Evolutionary conservation across 2,329 filamentous ascomycete species (phyloP).

Genomic region (Trichoderma aggressivum): DNA sequence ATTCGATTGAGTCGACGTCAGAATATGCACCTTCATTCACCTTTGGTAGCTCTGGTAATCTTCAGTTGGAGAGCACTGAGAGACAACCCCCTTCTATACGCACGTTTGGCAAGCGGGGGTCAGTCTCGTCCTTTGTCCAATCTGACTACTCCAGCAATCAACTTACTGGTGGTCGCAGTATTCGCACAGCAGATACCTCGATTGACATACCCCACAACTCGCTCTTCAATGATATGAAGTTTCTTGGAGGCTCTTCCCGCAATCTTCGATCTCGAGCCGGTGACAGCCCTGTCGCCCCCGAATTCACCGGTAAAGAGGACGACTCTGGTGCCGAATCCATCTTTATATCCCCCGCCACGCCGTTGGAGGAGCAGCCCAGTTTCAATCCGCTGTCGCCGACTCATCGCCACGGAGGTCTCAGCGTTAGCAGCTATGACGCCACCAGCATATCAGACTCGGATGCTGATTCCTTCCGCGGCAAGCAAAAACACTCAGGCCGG

Average conservation of each 20-base stretch:
- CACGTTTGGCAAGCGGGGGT: constrained; percentile 12
- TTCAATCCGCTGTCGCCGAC: neutral
- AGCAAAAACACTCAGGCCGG: constrained; percentile 20
- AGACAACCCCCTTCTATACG: neutral
- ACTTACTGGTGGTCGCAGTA: constrained; percentile 8
- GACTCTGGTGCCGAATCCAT: constrained; percentile 19
- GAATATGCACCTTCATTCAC: constrained; percentile 7
- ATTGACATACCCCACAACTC: constrained; percentile 16
- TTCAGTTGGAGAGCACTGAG: neutral
- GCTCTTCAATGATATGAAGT: constrained; percentile 5
- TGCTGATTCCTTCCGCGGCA: constrained; percentile 33
- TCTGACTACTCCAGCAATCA: constrained; percentile 14
- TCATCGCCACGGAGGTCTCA: neutral
- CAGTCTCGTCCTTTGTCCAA: constrained; percentile 7
- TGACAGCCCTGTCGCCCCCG: constrained; percentile 13
- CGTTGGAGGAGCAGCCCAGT: neutral
- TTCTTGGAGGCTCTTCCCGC: constrained; percentile 6
- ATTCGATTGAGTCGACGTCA: neutral
- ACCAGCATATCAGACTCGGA: constrained; percentile 26
- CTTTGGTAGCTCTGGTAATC: neutral
- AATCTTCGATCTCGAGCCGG: constrained; percentile 10
- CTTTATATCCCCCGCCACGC: constrained; percentile 17
- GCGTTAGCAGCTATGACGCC: constrained; percentile 17
- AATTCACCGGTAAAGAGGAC: neutral
- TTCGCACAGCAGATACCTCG: constrained; percentile 16